A percentile compares a stretch with the other conserved stretches of the same genome.
These are phyloP conservation scores for Phytophthora podocarpi DNA, from an alignment of 352 stramenopile genomes.

Conservation along the genomic window DNA sequence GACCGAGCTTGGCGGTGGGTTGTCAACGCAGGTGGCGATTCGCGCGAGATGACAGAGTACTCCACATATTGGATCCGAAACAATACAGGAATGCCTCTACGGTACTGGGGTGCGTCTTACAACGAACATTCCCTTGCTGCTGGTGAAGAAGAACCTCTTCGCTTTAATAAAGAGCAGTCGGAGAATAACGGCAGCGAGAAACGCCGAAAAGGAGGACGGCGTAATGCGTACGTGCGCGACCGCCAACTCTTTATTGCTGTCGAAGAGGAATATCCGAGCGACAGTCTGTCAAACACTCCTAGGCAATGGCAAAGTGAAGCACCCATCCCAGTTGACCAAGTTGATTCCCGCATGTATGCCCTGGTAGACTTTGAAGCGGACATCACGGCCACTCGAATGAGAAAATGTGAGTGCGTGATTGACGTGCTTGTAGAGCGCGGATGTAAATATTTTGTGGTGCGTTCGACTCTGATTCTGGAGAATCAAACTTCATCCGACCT, in stretches of 20 bases:
- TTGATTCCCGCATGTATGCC: constrained; percentile 84
- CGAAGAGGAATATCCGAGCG: constrained; percentile 50
- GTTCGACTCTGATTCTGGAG: constrained; percentile 77
- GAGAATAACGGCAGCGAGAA: constrained; percentile 10
- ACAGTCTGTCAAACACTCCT: constrained; percentile 31
- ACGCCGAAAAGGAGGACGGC: constrained; percentile 16
- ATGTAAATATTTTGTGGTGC: constrained; percentile 89
- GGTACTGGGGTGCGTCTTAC: constrained; percentile 74
- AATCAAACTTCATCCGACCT: constrained; percentile 86
- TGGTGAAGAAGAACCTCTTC: constrained; percentile 68
- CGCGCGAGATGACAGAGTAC: constrained; percentile 78
- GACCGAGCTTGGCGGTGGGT: constrained; percentile 84
- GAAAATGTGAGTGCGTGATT: constrained; percentile 87
- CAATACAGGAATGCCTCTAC: constrained; percentile 77
- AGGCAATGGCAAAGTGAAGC: constrained; percentile 78
- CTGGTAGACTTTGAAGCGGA: constrained; percentile 72
- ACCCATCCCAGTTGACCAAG: constrained; percentile 81
- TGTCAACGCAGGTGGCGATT: constrained; percentile 65
- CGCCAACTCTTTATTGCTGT: constrained; percentile 78
- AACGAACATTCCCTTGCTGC: constrained; percentile 54
- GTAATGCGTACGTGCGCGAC: constrained; percentile 25
- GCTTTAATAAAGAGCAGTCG: constrained; percentile 41
- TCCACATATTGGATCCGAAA: constrained; percentile 90
- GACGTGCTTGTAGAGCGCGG: constrained; percentile 84
- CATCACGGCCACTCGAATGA: constrained; percentile 43